Conservation (phyloP, 2,329 filamentous ascomycete genomes). For the Arthrocladium fulminans region DNA sequence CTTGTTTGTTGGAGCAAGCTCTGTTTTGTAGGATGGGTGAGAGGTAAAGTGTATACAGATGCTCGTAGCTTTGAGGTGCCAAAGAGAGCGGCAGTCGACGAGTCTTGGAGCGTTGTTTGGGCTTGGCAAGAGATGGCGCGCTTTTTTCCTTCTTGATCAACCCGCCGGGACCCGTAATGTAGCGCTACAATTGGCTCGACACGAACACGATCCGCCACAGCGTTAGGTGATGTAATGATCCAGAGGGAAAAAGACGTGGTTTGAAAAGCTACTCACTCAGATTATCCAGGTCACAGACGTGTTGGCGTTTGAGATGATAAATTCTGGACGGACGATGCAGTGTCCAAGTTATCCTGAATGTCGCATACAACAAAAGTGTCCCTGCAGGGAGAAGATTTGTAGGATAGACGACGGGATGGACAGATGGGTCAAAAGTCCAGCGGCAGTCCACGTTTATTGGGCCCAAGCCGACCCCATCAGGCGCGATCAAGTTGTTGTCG, state of each 20-base stretch:
- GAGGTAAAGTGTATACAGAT: not conserved
- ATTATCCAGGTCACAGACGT: not conserved
- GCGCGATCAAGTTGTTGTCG: constrained; percentile 7
- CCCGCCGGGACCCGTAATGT: not conserved
- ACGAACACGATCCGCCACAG: constrained; percentile 5
- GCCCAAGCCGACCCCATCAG: not conserved
- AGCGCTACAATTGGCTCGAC: constrained; percentile 6
- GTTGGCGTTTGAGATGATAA: constrained; percentile 3
- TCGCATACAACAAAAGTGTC: constrained; percentile 7
- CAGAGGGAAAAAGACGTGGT: not conserved
- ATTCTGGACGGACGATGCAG: constrained; percentile 8
- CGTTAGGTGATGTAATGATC: constrained; percentile 7
- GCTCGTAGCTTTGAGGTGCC: constrained; percentile 9
- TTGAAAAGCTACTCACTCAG: not conserved
- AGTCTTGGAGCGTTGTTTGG: constrained; percentile 11
- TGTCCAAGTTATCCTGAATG: constrained; percentile 10
- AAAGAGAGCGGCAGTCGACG: constrained; percentile 1
- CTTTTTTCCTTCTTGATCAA: constrained; percentile 5
- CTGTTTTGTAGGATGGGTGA: constrained; percentile 4
- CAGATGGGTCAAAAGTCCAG: not conserved
- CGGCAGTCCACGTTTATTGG: not conserved
- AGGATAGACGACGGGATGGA: constrained; percentile 6
- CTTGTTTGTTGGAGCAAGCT: constrained; percentile 7
- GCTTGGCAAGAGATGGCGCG: constrained; percentile 11
- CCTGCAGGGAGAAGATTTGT: constrained; percentile 8